Evolutionary conservation across 257 asterid genomes (phyloP), one percentile per base, ranked within the genome.

Genomic region (Solanum sejunctum): DNA sequence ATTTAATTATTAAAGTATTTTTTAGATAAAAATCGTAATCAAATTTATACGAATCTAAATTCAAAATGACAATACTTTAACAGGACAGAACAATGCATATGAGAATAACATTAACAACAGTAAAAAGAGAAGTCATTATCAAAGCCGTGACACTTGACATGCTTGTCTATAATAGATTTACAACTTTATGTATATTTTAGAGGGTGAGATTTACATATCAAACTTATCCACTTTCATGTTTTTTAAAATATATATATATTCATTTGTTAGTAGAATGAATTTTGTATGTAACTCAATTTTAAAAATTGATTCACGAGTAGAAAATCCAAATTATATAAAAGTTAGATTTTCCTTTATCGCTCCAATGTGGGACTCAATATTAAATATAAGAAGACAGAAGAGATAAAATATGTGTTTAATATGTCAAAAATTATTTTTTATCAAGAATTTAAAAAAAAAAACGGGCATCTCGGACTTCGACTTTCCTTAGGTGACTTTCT

Each of bases 181-280:
- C 56, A 51, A 28, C 79, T 54, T 49, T 9, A 61, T 63, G 6
- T 12, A 5, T 12, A 23, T 23, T 23, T 10, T 77, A 87, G 88
- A 86, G 55, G 79, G 54, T 83, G 81, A 88, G 87, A 82, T 88
- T 80, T 86, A 92, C 92, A 89, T 90, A 26, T 93, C 93, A 88
- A 75, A 86, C 64, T 87, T 88, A 85, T 88, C 91, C 89, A 86
- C 28, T 88, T 78, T 55, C 52, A 28, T 28, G 32, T 28, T 28
- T 28, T 28, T 26, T 26, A 1, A 26, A 1, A 28, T 28, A 28
- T 28, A 28, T 28, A 28, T 28, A 28, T 28, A 18, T 20, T 57
- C 3, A 57, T 57, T 57, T 8, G 2, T 57, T 57, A 57, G 9
- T 20, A 6, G 20, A 8, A 20, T 9, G 6, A 20, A 57, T 3